Percentiles rank a stretch among this genome's conserved stretches.
Evolutionary conservation across 129 eudicot genomes (phyloP).

Genomic region (Glebionis coronaria): DNA sequence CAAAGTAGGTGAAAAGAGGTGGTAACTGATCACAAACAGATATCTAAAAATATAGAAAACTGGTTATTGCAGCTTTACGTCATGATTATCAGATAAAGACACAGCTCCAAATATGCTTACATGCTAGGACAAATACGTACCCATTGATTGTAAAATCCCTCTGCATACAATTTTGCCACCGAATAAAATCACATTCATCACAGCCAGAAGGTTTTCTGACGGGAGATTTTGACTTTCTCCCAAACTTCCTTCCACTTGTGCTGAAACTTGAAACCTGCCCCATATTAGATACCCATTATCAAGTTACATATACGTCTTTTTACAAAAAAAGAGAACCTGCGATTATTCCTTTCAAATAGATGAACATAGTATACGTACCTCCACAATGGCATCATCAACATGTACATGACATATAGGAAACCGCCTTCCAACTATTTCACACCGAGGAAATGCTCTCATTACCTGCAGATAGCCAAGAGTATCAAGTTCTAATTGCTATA

Average conservation of each 20-base stretch:
- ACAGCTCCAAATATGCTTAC: slow-evolving; percentile 8
- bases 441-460: slow-evolving; percentile 43
- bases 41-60: too few species aligned
- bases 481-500: neutral
- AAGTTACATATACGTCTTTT: neutral
- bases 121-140: slow-evolving; percentile 33
- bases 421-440: slow-evolving; percentile 61
- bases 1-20: slow-evolving; percentile 1
- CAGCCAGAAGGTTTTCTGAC: slow-evolving; percentile 42
- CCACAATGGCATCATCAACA: slow-evolving; percentile 50
- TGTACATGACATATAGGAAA: slow-evolving; percentile 78
- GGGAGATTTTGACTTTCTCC: slow-evolving; percentile 31
- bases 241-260: slow-evolving; percentile 40
- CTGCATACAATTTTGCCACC: slow-evolving; percentile 62
- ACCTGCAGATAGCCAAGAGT: slow-evolving; percentile 37
- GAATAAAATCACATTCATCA: slow-evolving; percentile 41
- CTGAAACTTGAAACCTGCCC: slow-evolving; percentile 71
- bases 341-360: neutral
- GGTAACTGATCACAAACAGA: neutral
- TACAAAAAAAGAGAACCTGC: neutral
- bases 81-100: neutral
- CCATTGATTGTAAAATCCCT: slow-evolving; percentile 70
- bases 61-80: neutral
- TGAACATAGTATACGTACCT: slow-evolving; percentile 39
- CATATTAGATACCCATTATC: slow-evolving; percentile 20